phyloP scores from a whole-genome alignment of 2,329 filamentous ascomycete genomes.

The Fusarium continuum region DNA sequence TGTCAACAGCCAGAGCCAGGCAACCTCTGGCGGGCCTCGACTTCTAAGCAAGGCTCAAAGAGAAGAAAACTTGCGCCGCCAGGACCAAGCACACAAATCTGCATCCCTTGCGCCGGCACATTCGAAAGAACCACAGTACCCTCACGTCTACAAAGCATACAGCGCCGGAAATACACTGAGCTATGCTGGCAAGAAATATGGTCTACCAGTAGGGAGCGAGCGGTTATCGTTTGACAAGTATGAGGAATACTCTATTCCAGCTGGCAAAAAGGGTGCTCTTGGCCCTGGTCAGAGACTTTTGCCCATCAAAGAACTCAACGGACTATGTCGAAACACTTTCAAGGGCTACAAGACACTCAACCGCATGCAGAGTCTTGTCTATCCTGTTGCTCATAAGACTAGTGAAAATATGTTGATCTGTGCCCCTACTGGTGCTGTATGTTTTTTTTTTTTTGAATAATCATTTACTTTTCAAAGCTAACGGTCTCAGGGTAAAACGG shows the following conservation, averaged over 20 bases:
- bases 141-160: constrained; percentile 89
- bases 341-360: constrained; percentile 93
- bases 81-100: constrained; percentile 86
- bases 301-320: constrained; percentile 83
- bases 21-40: constrained; percentile 53
- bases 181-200: constrained; percentile 81
- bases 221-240: constrained; percentile 79
- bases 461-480: constrained; percentile 1
- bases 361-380: constrained; percentile 97
- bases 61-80: constrained; percentile 77
- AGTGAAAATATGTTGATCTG: constrained; percentile 99
- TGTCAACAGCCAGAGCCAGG: constrained; percentile 47
- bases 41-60: constrained; percentile 81
- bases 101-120: constrained; percentile 75
- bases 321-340: constrained; percentile 89
- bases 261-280: constrained; percentile 78
- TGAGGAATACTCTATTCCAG: constrained; percentile 89
- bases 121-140: constrained; percentile 80
- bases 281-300: constrained; percentile 79
- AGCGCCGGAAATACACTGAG: constrained; percentile 88
- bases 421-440: constrained; percentile 88
- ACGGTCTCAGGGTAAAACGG: constrained; percentile 80
- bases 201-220: constrained; percentile 78
- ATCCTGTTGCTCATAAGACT: constrained; percentile 93
- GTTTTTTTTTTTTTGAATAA: constrained; percentile 50